phyloP scores from a whole-genome alignment of 1,139 yeast species.

The Suhomyces coccinellae region DNA sequence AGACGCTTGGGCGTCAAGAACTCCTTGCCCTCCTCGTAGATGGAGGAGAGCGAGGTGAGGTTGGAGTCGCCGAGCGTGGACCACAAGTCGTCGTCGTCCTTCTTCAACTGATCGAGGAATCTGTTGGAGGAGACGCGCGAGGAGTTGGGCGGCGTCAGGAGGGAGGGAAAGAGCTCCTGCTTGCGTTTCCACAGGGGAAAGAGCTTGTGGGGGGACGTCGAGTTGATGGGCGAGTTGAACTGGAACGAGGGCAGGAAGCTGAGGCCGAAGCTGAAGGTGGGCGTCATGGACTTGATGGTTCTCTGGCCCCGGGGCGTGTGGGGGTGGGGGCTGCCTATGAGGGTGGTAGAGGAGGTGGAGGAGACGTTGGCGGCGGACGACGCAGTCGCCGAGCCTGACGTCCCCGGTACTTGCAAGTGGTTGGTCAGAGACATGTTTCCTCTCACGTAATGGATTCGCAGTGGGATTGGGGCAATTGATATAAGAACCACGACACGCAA shows the following conservation, averaged over 20 bases:
- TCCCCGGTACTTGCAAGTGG: conserved; percentile 10
- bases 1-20: conserved; percentile 40
- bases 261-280: conserved; percentile 43
- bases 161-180: conserved; percentile 9
- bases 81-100: conserved; percentile 32
- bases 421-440: conserved; percentile 11
- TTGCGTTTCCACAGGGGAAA: conserved; percentile 19
- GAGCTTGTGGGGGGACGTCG: conserved; percentile 41
- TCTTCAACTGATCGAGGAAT: conserved; percentile 16
- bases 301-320: conserved; percentile 29
- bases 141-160: conserved; percentile 26
- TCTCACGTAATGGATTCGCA: background rate
- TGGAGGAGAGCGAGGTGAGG: conserved; percentile 30
- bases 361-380: background rate
- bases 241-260: conserved; percentile 49
- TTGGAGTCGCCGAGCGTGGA: conserved; percentile 30
- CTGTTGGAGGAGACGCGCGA: conserved; percentile 13
- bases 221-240: conserved; percentile 38
- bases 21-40: conserved; percentile 27
- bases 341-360: background rate
- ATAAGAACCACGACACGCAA: conserved; percentile 11
- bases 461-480: conserved; percentile 1
- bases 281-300: conserved; percentile 22
- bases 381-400: background rate
- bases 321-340: conserved; percentile 22